Base-by-base conservation (phyloP, 768 basidiomycete species). In the Roridomyces roridus region DNA sequence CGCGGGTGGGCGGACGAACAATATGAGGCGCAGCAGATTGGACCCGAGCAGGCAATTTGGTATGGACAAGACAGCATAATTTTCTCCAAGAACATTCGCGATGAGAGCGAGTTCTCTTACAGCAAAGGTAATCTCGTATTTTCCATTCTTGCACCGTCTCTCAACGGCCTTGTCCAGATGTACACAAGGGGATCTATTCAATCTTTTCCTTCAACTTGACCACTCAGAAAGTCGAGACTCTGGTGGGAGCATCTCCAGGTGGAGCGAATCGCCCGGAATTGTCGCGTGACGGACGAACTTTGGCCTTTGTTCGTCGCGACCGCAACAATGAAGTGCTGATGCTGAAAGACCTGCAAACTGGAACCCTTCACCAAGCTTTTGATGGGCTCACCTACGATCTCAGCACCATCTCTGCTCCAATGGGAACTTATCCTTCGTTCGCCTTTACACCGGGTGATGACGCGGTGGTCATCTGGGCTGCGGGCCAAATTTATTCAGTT, bases 381-480 rank as follows among this genome's bases (percentile, higher is more conserved):
- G 72, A 89, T 51, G 89, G 87, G 0, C 74, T 91, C 28, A 86
- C 80, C 2, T 89, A 88, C 63, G 89, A 91, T 66, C 74, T 86
- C n/a, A 77, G 77, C 20, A 67, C 69, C 10, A 76, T 89, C 46
- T 89, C 84, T 9, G 86, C 88, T 14, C 89, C 89, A 0, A 90
- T 90, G 87, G 87, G 88, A 11, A 91, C 89, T 36, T 91, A 91
- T 62, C 89, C 89, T 0, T 85, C 87, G 1, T 91, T 88, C 65
- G 79, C 88, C 9, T 91, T 91, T 69, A 80, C 85, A 0, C 86
- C 85, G 0, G 70, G 73, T 17, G 83, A 84, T 57, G 76, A 80
- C 53, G 85, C 82, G 1, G 72, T 91, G 48, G 77, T 91, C 59
- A 85, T 91, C 53, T 91, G 89, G 89, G 86, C 89, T 5, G 82